Evolutionary conservation across 2,329 filamentous ascomycete genomes (phyloP).

Genomic region (Xylaria arbuscula): DNA sequence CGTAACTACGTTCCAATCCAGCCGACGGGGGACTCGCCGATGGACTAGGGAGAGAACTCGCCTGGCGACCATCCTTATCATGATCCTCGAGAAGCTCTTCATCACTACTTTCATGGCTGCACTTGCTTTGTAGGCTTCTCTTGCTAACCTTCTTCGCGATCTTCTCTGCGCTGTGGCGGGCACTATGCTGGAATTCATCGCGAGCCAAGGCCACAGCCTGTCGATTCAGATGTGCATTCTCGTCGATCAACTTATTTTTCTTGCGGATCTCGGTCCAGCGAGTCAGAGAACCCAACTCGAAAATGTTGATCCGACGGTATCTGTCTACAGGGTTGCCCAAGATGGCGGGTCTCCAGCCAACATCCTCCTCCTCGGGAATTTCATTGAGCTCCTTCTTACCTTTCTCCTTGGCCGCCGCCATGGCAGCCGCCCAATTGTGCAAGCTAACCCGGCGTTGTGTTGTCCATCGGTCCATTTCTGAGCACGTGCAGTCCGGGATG

Average conservation of each 20-base stretch:
- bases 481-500: slow-evolving; percentile 70
- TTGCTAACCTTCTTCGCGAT: slow-evolving; percentile 52
- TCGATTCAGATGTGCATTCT: slow-evolving; percentile 52
- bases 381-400: slow-evolving; percentile 46
- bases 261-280: slow-evolving; percentile 78
- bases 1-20: slow-evolving; percentile 41
- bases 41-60: slow-evolving; percentile 21
- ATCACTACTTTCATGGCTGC: slow-evolving; percentile 48
- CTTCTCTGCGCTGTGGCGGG: slow-evolving; percentile 48
- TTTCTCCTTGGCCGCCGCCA: slow-evolving; percentile 50
- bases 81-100: slow-evolving; percentile 37
- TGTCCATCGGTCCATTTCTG: slow-evolving; percentile 65
- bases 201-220: slow-evolving; percentile 51
- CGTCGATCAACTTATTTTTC: slow-evolving; percentile 68
- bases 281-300: slow-evolving; percentile 75
- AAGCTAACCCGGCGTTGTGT: slow-evolving; percentile 62
- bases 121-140: slow-evolving; percentile 47
- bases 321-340: slow-evolving; percentile 78
- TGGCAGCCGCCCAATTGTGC: slow-evolving; percentile 56
- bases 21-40: slow-evolving; percentile 30
- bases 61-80: slow-evolving; percentile 35
- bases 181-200: slow-evolving; percentile 47
- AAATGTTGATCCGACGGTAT: slow-evolving; percentile 74
- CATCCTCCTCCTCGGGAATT: slow-evolving; percentile 64
- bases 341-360: slow-evolving; percentile 75